Percentiles rank a stretch among this genome's conserved stretches.
phyloP scores from a whole-genome alignment of 2,329 filamentous ascomycete species.

The Thielaviopsis musarum region DNA sequence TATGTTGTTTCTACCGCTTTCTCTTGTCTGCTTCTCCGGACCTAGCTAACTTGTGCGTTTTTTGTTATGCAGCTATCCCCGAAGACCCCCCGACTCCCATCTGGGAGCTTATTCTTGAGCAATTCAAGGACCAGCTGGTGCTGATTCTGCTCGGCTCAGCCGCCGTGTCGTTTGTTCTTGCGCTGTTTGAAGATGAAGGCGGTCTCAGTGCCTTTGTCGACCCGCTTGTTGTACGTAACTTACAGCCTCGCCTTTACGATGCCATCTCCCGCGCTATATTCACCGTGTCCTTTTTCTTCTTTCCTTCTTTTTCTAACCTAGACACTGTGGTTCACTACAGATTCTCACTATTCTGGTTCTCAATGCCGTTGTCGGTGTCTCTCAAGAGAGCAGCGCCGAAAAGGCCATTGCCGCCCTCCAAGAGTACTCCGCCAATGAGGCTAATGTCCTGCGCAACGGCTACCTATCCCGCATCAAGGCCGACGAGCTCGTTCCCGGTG shows the following conservation, averaged over 20 bases:
- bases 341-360: slow-evolving; percentile 94
- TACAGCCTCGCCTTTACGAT: neutral
- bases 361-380: slow-evolving; percentile 93
- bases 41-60: slow-evolving; percentile 7
- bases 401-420: slow-evolving; percentile 96
- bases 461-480: slow-evolving; percentile 71
- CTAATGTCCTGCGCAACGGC: slow-evolving; percentile 71
- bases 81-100: slow-evolving; percentile 92
- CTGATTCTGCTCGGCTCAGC: slow-evolving; percentile 88
- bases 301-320: neutral
- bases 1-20: slow-evolving; percentile 17
- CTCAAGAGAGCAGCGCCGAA: slow-evolving; percentile 95
- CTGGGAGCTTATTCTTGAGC: slow-evolving; percentile 92
- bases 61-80: slow-evolving; percentile 30
- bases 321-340: slow-evolving; percentile 26
- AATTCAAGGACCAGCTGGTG: slow-evolving; percentile 98
- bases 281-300: slow-evolving; percentile 26
- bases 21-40: neutral
- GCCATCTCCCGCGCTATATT: neutral
- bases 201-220: slow-evolving; percentile 97
- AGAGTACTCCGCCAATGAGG: slow-evolving; percentile 97
- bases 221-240: slow-evolving; percentile 63
- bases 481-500: slow-evolving; percentile 91
- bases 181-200: slow-evolving; percentile 80
- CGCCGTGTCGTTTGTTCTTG: slow-evolving; percentile 81